Evolutionary conservation across 2,329 filamentous ascomycete genomes (phyloP), one percentile per base, ranked within the genome.

Genomic region (Apiospora aurea): DNA sequence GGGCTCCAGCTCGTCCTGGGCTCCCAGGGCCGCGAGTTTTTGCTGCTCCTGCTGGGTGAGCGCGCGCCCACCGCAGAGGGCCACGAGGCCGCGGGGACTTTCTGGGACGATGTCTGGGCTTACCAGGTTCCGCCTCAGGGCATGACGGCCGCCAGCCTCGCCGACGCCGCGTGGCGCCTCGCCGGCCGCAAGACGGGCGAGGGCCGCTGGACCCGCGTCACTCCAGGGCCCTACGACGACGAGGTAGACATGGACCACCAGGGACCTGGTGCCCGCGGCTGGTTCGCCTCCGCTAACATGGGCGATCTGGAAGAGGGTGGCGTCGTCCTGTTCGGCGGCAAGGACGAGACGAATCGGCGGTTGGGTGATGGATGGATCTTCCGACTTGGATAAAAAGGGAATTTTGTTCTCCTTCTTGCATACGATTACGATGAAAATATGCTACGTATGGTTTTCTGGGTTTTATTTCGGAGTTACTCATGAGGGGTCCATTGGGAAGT

Each of bases 361-460:
- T 78, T 90, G 64, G 88, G 86, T 49, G 90, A 92, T 79, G 90
- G 88, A 2, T 93, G 90, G 90, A 88, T 92, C 67, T 81, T 93
- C 76, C 85, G 88, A 72, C 81, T 92, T 72, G 85, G 83, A 11
- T 82, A 73, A 76, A 73, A 41, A 7, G 10, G 3, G 7, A 29
- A 21, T 6, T 34, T 4, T 3, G 14, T 21, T 16, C 13, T 18
- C 51, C 18, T n/a, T 21, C 6, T n/a, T 14, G 29, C 18, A n/a
- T n/a, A 34, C n/a, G 21, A 64, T 41, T 29, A 64, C 34, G 57
- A 64, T 8, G 18, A 29, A 29, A 18, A 11, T 21, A 64, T 41
- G 57, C 18, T 10, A 57, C 34, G 26, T 53, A 29, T 21, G 57
- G 57, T 41, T 64, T 64, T 64, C 57, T 64, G 34, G 8, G 21